A percentile compares a stretch with the other conserved stretches of the same genome.
These are phyloP conservation scores for Amphirosellinia nigrospora DNA, from an alignment of 495 filamentous ascomycete genomes.

Conservation along the genomic window DNA sequence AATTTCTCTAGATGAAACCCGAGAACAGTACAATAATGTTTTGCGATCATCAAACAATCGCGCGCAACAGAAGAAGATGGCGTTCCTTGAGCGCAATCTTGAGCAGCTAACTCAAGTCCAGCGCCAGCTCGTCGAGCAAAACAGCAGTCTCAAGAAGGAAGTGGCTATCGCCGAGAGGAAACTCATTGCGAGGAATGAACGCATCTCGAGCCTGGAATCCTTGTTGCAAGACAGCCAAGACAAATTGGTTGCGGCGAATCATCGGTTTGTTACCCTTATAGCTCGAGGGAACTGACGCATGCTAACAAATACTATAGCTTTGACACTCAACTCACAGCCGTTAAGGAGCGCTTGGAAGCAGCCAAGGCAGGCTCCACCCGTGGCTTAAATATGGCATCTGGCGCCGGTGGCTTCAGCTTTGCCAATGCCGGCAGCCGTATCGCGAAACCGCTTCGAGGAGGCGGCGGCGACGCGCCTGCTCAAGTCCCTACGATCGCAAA, in stretches of 20 bases:
- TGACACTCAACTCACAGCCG: slow-evolving; percentile 93
- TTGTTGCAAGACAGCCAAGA: slow-evolving; percentile 97
- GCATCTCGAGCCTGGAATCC: slow-evolving; percentile 88
- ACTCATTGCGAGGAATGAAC: slow-evolving; percentile 93
- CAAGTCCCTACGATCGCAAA: slow-evolving; percentile 58
- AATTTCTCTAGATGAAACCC: slow-evolving; percentile 93
- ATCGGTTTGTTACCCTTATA: slow-evolving; percentile 69
- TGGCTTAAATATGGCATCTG: slow-evolving; percentile 69
- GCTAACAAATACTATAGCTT: slow-evolving; percentile 65
- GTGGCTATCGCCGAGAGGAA: slow-evolving; percentile 98
- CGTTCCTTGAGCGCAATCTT: slow-evolving; percentile 96
- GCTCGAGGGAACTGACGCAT: neutral
- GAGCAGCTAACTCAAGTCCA: slow-evolving; percentile 98
- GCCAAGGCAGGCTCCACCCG: slow-evolving; percentile 89
- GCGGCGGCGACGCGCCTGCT: slow-evolving; percentile 64
- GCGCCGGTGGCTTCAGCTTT: slow-evolving; percentile 72
- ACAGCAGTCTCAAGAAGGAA: slow-evolving; percentile 95
- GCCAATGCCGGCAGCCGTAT: slow-evolving; percentile 79
- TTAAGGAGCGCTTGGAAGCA: slow-evolving; percentile 96
- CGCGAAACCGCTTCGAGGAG: slow-evolving; percentile 94
- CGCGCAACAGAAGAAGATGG: slow-evolving; percentile 99
- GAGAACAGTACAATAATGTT: slow-evolving; percentile 98
- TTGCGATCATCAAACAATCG: slow-evolving; percentile 94
- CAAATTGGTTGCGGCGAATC: slow-evolving; percentile 93
- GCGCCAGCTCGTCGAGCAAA: slow-evolving; percentile 96